Percentiles rank a stretch among this genome's conserved stretches.
Evolutionary conservation across 768 basidiomycete genomes (phyloP).

Genomic region (Amylocystis lapponica): DNA sequence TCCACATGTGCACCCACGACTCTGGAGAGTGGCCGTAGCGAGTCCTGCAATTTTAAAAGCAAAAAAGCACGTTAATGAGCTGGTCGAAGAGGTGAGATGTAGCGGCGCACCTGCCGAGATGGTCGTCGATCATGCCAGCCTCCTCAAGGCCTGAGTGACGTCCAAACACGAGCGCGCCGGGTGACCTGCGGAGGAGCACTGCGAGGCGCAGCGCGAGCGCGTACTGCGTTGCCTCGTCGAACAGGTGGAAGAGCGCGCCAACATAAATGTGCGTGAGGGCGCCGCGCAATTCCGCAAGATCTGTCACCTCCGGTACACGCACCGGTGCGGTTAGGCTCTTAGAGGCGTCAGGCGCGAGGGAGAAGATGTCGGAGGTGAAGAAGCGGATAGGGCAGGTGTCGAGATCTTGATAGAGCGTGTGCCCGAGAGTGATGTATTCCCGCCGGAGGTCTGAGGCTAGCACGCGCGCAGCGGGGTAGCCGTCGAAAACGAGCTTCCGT

Average conservation of each 20-base stretch:
- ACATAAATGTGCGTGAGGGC: slow-evolving; percentile 25
- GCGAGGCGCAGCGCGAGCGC: slow-evolving; percentile 25
- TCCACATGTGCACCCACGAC: slow-evolving; percentile 27
- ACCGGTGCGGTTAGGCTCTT: no score
- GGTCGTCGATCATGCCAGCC: slow-evolving; percentile 24
- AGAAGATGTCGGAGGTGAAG: slow-evolving; percentile 26
- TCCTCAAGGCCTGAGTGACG: slow-evolving; percentile 23
- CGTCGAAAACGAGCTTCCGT: slow-evolving; percentile 27
- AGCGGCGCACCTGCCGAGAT: slow-evolving; percentile 16
- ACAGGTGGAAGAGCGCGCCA: slow-evolving; percentile 32
- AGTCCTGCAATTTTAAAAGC: slow-evolving; percentile 7
- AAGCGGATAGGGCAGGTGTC: slow-evolving; percentile 21
- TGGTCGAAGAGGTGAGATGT: neutral
- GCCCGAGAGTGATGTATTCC: slow-evolving; percentile 26
- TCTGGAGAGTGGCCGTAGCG: slow-evolving; percentile 26
- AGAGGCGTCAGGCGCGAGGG: neutral
- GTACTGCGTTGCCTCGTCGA: slow-evolving; percentile 28
- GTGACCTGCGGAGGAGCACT: slow-evolving; percentile 16
- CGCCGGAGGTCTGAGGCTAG: slow-evolving; percentile 24
- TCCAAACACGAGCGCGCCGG: slow-evolving; percentile 27
- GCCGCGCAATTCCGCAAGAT: slow-evolving; percentile 20
- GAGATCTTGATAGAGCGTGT: slow-evolving; percentile 23
- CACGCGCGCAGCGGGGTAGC: slow-evolving; percentile 24
- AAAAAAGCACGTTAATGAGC: neutral
- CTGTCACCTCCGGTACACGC: slow-evolving; percentile 3